phyloP scores from a whole-genome alignment of 176 grass and related monocot genomes.

The Hordeum marinum region DNA sequence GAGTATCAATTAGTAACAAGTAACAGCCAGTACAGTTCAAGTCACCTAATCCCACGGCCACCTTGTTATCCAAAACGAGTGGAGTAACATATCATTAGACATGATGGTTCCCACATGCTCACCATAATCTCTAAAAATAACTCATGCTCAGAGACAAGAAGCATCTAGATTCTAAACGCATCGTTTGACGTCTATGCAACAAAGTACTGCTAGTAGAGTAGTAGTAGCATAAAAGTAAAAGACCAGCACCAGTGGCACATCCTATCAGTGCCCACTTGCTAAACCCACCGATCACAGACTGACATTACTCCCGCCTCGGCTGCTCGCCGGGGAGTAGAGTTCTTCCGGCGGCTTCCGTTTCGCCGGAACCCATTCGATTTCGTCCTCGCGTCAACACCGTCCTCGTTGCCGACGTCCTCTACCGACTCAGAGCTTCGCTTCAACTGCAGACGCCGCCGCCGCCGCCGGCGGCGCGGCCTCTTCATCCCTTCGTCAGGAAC shows the following conservation, averaged over 20 bases:
- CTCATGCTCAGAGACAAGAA: not conserved
- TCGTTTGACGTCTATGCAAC: no score
- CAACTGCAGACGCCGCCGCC: constrained; percentile 4
- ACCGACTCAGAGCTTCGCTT: constrained; percentile 15
- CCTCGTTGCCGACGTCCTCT: constrained; percentile 9
- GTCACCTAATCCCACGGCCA: no score
- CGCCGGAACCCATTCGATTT: constrained; percentile 59
- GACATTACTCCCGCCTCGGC: constrained; percentile 72
- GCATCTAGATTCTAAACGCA: not conserved
- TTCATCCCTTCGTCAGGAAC: constrained; percentile 13
- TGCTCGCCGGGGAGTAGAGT: constrained; percentile 60
- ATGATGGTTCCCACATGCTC: no score
- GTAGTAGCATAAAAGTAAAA: not conserved
- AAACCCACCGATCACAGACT: not conserved
- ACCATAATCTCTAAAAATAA: no score
- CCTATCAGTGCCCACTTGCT: constrained; percentile 5
- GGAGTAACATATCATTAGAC: no score
- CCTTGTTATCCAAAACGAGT: no score
- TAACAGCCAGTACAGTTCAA: no score
- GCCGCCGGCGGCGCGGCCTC: constrained; percentile 14
- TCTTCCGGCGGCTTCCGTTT: constrained; percentile 80
- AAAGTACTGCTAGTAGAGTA: no score
- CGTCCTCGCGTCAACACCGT: not conserved
- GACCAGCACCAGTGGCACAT: not conserved
- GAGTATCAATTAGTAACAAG: no score